A percentile compares a stretch with the other conserved stretches of the same genome.
Conservation (phyloP, 352 stramenopile species). For the Phytophthora syringae region DNA sequence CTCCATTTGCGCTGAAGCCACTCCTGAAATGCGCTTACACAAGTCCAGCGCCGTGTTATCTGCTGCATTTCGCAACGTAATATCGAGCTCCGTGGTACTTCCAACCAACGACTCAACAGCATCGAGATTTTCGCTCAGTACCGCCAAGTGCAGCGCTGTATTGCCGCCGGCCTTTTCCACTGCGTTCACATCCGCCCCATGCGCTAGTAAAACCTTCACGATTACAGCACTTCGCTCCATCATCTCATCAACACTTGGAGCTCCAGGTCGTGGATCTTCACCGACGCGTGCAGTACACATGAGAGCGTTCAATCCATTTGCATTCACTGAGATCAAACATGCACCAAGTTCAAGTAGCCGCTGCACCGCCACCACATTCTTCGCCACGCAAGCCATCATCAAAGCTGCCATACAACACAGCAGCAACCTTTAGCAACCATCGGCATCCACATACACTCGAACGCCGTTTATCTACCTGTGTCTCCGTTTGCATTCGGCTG, state of each 20-base stretch:
- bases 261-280: conserved; percentile 36
- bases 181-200: conserved; percentile 51
- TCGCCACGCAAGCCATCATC: conserved; percentile 88
- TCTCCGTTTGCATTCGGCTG: conserved; percentile 76
- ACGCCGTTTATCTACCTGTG: conserved; percentile 54
- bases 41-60: conserved; percentile 46
- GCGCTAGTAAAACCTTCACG: conserved; percentile 52
- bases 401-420: conserved; percentile 46
- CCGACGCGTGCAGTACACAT: conserved; percentile 77
- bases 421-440: background rate
- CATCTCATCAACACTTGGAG: conserved; percentile 35
- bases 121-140: conserved; percentile 63
- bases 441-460: background rate
- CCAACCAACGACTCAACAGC: conserved; percentile 48
- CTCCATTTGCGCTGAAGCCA: conserved; percentile 32
- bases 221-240: conserved; percentile 57
- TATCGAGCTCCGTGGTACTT: conserved; percentile 25
- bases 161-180: conserved; percentile 54
- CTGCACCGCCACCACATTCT: conserved; percentile 63
- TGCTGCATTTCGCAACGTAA: conserved; percentile 42
- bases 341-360: conserved; percentile 54
- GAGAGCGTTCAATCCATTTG: conserved; percentile 70
- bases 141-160: conserved; percentile 77
- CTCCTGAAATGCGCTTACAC: conserved; percentile 34
- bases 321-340: conserved; percentile 48